Percentiles rank a stretch among this genome's conserved stretches.
These are phyloP conservation scores for Glomus cerebriforme DNA, from an alignment of 192 early-diverging fungal species.

Conservation along the genomic window DNA sequence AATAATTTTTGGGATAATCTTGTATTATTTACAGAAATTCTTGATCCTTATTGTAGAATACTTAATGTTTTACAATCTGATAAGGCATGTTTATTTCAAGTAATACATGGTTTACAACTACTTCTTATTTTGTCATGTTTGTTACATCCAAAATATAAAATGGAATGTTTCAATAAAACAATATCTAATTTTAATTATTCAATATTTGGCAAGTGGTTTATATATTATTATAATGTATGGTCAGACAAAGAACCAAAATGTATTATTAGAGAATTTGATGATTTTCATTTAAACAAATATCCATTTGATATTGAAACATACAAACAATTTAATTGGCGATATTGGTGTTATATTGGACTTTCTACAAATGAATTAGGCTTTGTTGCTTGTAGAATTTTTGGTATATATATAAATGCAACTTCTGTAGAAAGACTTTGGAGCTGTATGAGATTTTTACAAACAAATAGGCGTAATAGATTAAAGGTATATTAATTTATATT, in stretches of 20 bases:
- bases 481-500: neutral
- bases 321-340: neutral
- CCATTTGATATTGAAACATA: slow-evolving; percentile 5
- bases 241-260: too few species aligned
- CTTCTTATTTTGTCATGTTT: slow-evolving; percentile 7
- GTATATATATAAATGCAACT: slow-evolving; percentile 2
- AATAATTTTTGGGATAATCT: neutral
- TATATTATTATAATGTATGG: too few species aligned
- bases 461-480: neutral
- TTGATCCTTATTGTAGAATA: neutral
- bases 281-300: neutral
- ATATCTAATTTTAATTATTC: slow-evolving; percentile 5
- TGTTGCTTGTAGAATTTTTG: too few species aligned
- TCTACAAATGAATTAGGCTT: neutral
- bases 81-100: slow-evolving; percentile 7
- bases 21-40: neutral
- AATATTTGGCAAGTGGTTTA: slow-evolving; percentile 1
- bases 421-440: neutral
- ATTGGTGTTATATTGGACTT: neutral
- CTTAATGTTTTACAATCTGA: slow-evolving; percentile 8
- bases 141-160: slow-evolving; percentile 14
- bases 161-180: neutral
- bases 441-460: neutral
- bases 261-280: too few species aligned
- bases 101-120: neutral